A percentile compares a stretch with the other conserved stretches of the same genome.
phyloP scores from a whole-genome alignment of 768 basidiomycete species.

The Kwoniella botswanensis region DNA sequence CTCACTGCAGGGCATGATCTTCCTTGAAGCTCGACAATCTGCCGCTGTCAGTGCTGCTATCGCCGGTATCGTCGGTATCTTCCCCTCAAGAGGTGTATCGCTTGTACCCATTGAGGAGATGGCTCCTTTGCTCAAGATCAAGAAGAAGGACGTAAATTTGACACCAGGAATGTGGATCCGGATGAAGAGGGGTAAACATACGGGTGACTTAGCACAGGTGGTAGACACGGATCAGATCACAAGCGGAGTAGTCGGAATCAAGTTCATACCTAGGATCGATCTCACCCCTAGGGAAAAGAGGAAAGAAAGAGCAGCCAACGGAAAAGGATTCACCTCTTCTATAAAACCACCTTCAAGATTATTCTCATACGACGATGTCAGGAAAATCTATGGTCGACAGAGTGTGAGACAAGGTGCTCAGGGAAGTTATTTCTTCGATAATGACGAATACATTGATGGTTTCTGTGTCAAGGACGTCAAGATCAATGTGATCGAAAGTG shows the following conservation, averaged over 20 bases:
- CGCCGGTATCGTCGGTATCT: constrained; percentile 90
- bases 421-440: constrained; percentile 79
- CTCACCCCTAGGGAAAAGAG: constrained; percentile 89
- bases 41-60: constrained; percentile 84
- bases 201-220: constrained; percentile 93
- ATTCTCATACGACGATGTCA: constrained; percentile 88
- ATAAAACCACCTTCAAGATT: constrained; percentile 83
- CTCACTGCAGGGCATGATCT: constrained; percentile 92
- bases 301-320: constrained; percentile 64
- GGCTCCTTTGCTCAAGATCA: constrained; percentile 93
- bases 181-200: constrained; percentile 88
- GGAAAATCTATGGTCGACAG: constrained; percentile 75
- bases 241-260: constrained; percentile 87
- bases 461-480: constrained; percentile 97
- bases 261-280: constrained; percentile 97
- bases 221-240: constrained; percentile 86
- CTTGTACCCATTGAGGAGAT: constrained; percentile 93
- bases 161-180: constrained; percentile 92
- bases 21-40: constrained; percentile 88
- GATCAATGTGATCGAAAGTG: constrained; percentile 61
- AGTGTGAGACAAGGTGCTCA: constrained; percentile 66
- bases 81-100: constrained; percentile 72
- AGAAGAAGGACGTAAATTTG: constrained; percentile 86
- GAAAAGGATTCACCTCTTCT: constrained; percentile 56
- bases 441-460: constrained; percentile 91